A percentile compares a stretch with the other conserved stretches of the same genome.
Evolutionary conservation across 108 stramenopile species (phyloP).

Genomic region (Epipyxis sp.): DNA sequence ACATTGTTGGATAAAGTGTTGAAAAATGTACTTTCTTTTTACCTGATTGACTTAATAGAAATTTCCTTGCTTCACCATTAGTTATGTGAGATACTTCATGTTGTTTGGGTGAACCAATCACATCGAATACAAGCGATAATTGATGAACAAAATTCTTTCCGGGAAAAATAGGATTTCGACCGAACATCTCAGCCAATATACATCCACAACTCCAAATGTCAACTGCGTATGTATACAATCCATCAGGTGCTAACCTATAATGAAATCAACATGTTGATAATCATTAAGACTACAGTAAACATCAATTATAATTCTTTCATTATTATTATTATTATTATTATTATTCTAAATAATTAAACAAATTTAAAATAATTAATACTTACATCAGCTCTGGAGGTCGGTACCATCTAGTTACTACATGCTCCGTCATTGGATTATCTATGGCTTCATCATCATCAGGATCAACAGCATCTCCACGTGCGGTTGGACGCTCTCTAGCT

Average conservation of each 20-base stretch:
- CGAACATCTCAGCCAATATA: constrained; percentile 91
- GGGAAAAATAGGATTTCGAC: constrained; percentile 78
- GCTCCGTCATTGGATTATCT: constrained; percentile 66
- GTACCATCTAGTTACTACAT: constrained; percentile 71
- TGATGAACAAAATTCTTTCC: constrained; percentile 90
- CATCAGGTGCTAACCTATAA: constrained; percentile 54
- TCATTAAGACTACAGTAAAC: not conserved
- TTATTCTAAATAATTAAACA: no score
- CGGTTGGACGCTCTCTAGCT: constrained; percentile 48
- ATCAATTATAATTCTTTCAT: not conserved
- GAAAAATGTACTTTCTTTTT: constrained; percentile 38
- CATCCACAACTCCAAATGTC: constrained; percentile 81
- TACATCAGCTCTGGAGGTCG: constrained; percentile 64
- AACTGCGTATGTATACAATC: constrained; percentile 61
- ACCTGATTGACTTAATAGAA: constrained; percentile 41
- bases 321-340: no score
- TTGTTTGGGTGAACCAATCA: constrained; percentile 74
- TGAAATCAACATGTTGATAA: not conserved
- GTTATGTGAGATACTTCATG: constrained; percentile 50
- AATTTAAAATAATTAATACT: no score
- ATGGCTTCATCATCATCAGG: constrained; percentile 6
- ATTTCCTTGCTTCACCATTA: constrained; percentile 56
- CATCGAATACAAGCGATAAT: constrained; percentile 83
- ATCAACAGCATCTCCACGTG: constrained; percentile 31
- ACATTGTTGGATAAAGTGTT: not conserved